These are phyloP conservation scores for Zygosaccharomyces sapae DNA, from an alignment of 1,139 yeast species.

Conservation along the genomic window DNA sequence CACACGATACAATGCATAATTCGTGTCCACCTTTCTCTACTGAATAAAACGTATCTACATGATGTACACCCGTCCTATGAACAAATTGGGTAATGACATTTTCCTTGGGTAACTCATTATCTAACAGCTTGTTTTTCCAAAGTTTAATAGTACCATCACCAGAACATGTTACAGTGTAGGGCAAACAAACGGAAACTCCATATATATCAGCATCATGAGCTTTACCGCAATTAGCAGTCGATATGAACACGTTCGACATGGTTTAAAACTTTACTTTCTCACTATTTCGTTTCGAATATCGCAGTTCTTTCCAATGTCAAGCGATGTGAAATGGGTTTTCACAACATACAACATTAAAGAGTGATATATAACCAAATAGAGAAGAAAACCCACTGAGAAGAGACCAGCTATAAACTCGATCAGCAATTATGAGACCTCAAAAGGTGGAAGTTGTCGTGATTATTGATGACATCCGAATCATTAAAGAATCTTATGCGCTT, in stretches of 20 bases:
- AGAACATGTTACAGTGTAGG: conserved; percentile 74
- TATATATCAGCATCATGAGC: conserved; percentile 79
- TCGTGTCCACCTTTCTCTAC: conserved; percentile 42
- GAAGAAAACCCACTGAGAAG: too few relatives aligned
- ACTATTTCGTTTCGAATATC: not conserved
- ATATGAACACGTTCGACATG: conserved; percentile 57
- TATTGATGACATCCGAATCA: conserved; percentile 22
- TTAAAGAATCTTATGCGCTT: conserved; percentile 24
- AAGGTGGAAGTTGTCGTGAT: conserved; percentile 18
- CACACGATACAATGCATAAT: conserved; percentile 51
- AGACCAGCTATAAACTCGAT: too few relatives aligned
- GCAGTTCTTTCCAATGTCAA: not conserved
- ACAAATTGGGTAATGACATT: conserved; percentile 43
- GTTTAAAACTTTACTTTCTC: not conserved
- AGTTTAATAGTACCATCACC: conserved; percentile 77
- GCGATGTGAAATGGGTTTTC: not conserved
- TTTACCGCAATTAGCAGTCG: conserved; percentile 58
- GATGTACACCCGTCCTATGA: conserved; percentile 69
- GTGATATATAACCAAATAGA: not conserved
- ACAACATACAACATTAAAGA: not conserved
- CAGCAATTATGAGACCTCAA: conserved; percentile 11
- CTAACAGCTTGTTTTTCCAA: conserved; percentile 66
- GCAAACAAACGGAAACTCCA: conserved; percentile 56
- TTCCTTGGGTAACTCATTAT: conserved; percentile 47
- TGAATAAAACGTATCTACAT: conserved; percentile 56